Base-by-base conservation (phyloP, 306 rosid species). In the Adenanthera pavonina region DNA sequence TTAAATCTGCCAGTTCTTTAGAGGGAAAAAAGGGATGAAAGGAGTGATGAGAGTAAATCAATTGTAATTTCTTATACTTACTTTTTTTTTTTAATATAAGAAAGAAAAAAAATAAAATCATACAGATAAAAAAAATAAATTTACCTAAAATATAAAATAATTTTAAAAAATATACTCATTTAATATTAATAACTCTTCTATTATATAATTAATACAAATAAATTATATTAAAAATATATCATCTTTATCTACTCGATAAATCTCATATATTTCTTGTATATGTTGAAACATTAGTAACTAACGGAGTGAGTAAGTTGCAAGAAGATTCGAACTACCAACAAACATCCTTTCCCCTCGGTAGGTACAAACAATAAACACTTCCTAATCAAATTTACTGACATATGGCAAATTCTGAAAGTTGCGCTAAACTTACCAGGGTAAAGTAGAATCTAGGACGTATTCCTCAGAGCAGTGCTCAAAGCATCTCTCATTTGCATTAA, bases 351-450 rank as follows among this genome's bases (percentile, higher is more conserved):
- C 52, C 51, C 51, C 60, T 73, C 3, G 59, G 46, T 65, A 61
- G 16, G 66, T 30, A 74, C 77, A 69, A 52, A 61, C 9, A 81
- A 69, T 20, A 77, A 74, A 30, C 17, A 80, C 72, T 69, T 62
- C 69, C 69, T 6, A 17, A 64, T 66, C 44, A 64, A 53, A 69
- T 54, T 49, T 40, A n/a, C 49, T n/a, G 30, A 25, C 30, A 25
- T 47, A 35, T 65, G n/a, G 6, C 80, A 79, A 75, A 40, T 46
- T 34, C 47, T 46, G 69, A 65, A 51, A 52, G 73, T 66, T 56
- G 33, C 25, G 47, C 52, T 54, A 66, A 75, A 79, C 91, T 88
- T 91, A 93, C 98, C 97, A 83, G 61, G 98, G 92, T 79, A 93
- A 88, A 77, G 92, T 74, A 79, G 91, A 90, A 87, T 85, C 89